Evolutionary conservation across 225 moss, liverwort and hornwort genomes (phyloP).

Genomic region (Neckera pumila): DNA sequence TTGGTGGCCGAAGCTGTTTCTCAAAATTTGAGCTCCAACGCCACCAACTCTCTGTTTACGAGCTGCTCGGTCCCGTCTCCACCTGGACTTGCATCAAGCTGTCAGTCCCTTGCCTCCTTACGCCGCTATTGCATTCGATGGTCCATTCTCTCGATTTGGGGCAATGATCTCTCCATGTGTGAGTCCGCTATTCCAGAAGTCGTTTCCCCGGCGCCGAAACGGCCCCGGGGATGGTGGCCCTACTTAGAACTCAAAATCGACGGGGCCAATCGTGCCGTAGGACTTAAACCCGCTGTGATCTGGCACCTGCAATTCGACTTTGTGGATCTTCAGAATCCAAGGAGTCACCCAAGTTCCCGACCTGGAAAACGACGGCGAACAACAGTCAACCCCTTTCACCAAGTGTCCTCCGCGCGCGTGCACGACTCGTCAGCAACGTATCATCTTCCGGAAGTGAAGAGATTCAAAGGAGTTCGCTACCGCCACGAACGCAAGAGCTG

Average conservation of each 20-base stretch:
- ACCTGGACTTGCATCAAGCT: neutral
- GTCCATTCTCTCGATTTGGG: neutral
- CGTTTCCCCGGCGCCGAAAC: neutral
- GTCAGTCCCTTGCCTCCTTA: neutral
- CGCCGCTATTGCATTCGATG: neutral
- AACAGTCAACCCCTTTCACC: neutral
- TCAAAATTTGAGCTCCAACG: neutral
- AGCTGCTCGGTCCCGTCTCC: neutral
- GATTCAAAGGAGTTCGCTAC: neutral
- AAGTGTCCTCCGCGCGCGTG: neutral
- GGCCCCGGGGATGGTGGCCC: neutral
- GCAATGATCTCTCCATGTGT: neutral
- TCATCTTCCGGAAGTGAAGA: neutral
- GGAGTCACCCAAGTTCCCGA: neutral
- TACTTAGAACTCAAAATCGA: neutral
- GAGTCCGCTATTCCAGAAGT: neutral
- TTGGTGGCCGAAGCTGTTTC: neutral
- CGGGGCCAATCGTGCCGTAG: neutral
- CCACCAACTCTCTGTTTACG: neutral
- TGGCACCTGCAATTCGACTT: neutral
- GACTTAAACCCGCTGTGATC: neutral
- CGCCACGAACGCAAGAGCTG: neutral
- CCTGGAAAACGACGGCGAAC: neutral
- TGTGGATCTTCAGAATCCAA: neutral
- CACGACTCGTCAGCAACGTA: neutral